Evolutionary conservation across 768 basidiomycete genomes (phyloP), one percentile per base, ranked within the genome.

Genomic region (Fibroporia radiculosa): DNA sequence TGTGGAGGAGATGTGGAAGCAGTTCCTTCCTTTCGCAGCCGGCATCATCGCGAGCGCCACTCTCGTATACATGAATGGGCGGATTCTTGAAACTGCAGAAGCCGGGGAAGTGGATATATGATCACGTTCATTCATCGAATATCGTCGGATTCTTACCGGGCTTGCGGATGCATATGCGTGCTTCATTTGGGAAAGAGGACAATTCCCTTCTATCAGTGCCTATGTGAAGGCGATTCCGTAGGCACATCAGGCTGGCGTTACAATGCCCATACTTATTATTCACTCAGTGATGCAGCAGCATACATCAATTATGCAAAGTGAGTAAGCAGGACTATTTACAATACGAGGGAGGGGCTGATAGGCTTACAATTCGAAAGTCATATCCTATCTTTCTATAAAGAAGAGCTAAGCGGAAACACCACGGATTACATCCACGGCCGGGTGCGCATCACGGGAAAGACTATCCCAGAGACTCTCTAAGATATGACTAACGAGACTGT

Each of bases 201-300:
- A 68, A 47, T 12, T 34, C 43, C 12, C 38, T 36, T 3, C 52
- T 10, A 25, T 68, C 12, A 46, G 51, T n/a, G 45, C 57, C 3
- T 71, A 69, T 32, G 55, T 66, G 14, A 67, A 70, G 45, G 59
- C 61, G n/a, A 47, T 72, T 23, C 70, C 67, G 58, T 57, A 48
- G 53, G 47, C 23, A 7, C 33, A 35, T 14, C 29, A 20, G 6
- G 10, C 6, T 29, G n/a, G 35, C 36, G 29, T 7, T 36, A 26
- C 7, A 18, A 4, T 14, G 20, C 6, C 22, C 10, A 6, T 6
- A 40, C 26, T 20, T 31, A 32, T 12, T 4, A 14, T 27, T 26
- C 22, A 33, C 10, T 14, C 27, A 44, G 50, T 20, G 45, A 36
- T 28, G 44, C 39, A 10, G 13, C 26, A 18, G 34, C n/a, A 20